Base-by-base conservation (phyloP, 192 early-diverging fungal genomes). In the Podila epigama region DNA sequence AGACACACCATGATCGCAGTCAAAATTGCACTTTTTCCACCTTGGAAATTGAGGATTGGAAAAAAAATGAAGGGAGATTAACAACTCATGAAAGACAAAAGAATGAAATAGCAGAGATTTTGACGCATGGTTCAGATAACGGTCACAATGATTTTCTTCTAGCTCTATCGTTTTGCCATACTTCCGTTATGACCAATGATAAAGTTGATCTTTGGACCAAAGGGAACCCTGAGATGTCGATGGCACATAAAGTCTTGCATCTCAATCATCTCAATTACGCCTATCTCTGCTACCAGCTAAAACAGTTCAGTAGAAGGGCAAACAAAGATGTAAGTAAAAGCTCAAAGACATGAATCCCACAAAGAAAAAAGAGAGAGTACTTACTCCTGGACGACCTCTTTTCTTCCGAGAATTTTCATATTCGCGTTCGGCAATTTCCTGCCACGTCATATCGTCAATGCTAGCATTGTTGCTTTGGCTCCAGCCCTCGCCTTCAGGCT, bases 231-330 rank as follows among this genome's bases (percentile, higher is more conserved):
- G 8, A 96, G 85, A 42, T 85, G 88, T 34, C 90, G 87, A 82
- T 99, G 97, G 73, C 96, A 98, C 95, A 99, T 97, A 80, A 98
- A 98, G 69, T 99, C 93, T 22, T 84, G 72, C 15, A 99, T 82
- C 79, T 94, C 90, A 33, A 99, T 84, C 28, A 78, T 58, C 62
- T 95, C 95, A 40, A 99, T 89, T 25, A 90, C 88, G 15, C 96
- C 97, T 28, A 87, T 83, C 32, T 88, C 84, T 28, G 85, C 82
- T 10, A 78, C 37, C 18, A 58, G 42, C 87, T 86, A 62, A 0
- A 20, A 35, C 29, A 16, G 25, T 51, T 18, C n/a, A 8, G 9
- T 32, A 34, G 13, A 20, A 1, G 13, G 10, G n/a, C 2, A 18
- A 25, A 16, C 4, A n/a, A 29, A 15, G 28, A 18, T 51, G 33